Evolutionary conservation across 768 basidiomycete genomes (phyloP), one percentile per base, ranked within the genome.

Genomic region (Russula compacta): DNA sequence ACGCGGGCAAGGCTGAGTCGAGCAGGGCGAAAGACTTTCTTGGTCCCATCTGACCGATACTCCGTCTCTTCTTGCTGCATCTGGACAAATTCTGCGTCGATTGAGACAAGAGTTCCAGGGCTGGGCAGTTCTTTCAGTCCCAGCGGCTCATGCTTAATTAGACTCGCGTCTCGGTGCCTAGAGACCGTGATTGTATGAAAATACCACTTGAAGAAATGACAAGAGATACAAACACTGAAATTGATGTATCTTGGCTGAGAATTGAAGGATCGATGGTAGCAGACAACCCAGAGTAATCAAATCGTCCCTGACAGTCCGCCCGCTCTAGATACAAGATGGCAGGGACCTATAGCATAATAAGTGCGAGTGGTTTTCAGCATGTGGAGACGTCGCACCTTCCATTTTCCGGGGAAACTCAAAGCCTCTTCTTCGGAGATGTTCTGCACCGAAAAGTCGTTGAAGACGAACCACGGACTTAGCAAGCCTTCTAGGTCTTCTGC

Each of bases 31-130:
- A 98, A 76, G 39, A 98, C 86, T 68, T 91, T 94, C 71, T 91
- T 95, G 2, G 89, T 90, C 14, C 95, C 95, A 67, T 99, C 94
- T 0, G 95, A 97, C 19, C 92, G 85, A 68, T 87, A 90, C 70
- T 99, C 97, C 35, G 87, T 89, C 72, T 98, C 97, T 75, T 98
- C 97, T 88, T 94, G 91, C 71, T 98, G 94, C 83, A 99, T 89
- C 6, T 86, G 89, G 24, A 99, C 95, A 69, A 99, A 99, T 69
- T 99, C 95, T 1, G 95, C 95, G 68, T 99, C 97, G 64, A 99
- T 98, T 3, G 95, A 86, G 40, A 99, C 86, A 44, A 95, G 74
- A 6, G 88, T 95, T 12, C 93, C 97, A 6, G 87, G 85, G 58
- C 74, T 81, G 0, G 95, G 95, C 8, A 97, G 73, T 72, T 99